A percentile compares a stretch with the other conserved stretches of the same genome.
phyloP scores from a whole-genome alignment of 106 monocot species.

The Dendrobium huoshanense region DNA sequence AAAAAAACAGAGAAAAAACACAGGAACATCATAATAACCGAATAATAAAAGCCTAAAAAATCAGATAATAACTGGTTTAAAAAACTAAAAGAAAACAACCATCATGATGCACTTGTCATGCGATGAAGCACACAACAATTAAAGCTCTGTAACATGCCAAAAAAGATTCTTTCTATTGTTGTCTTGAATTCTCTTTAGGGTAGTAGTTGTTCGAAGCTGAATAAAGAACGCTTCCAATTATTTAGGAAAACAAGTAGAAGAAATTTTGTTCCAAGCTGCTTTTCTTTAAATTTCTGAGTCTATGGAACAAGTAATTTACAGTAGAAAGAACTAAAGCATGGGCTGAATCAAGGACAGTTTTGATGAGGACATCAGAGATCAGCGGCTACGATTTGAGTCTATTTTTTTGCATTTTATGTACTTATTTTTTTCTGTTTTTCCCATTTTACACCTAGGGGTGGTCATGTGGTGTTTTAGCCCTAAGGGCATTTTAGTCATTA shows the following conservation, averaged over 20 bases:
- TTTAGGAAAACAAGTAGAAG: background rate
- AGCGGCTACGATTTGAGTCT: no score
- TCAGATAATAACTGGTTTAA: background rate
- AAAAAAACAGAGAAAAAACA: background rate
- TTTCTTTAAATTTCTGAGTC: background rate
- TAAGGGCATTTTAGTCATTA: no score
- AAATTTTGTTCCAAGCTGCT: background rate
- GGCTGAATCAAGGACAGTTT: background rate
- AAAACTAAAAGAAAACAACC: background rate
- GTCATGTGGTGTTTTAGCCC: no score
- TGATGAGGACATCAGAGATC: no score
- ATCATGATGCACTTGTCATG: background rate
- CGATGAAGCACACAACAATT: background rate
- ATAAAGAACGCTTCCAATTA: background rate
- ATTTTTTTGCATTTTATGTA: no score
- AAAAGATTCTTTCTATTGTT: background rate
- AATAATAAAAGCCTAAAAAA: conserved; percentile 1
- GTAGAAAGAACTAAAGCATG: background rate
- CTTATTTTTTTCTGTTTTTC: no score
- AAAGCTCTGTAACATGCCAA: background rate
- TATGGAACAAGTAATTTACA: background rate
- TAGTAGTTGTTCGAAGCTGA: background rate
- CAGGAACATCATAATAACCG: background rate
- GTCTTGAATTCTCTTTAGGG: background rate
- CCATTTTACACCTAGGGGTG: no score